phyloP scores from a whole-genome alignment of 345 rosid genomes.

The Bruguiera gymnorhiza region DNA sequence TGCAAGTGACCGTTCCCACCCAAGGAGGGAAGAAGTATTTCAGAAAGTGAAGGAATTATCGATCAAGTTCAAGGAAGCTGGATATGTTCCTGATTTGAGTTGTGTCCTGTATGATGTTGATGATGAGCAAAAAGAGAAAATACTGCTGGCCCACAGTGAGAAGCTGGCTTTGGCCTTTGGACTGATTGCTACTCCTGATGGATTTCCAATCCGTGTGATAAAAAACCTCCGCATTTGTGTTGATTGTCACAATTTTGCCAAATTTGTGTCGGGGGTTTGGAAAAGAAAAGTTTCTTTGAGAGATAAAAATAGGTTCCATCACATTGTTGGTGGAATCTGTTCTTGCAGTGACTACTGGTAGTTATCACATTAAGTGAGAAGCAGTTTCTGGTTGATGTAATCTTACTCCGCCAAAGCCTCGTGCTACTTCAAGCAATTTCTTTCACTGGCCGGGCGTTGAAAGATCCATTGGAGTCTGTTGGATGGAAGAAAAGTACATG shows the following conservation, averaged over 20 bases:
- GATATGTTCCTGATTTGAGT: conserved; percentile 74
- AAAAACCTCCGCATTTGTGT: conserved; percentile 81
- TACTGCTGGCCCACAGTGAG: conserved; percentile 78
- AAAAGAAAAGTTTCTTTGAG: conserved; percentile 57
- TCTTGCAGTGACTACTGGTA: conserved; percentile 91
- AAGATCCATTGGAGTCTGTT: too few species aligned
- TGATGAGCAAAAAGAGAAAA: conserved; percentile 89
- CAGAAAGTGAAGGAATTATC: conserved; percentile 51
- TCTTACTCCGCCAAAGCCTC: too few species aligned
- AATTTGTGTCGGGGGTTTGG: conserved; percentile 56
- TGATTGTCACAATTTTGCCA: conserved; percentile 90
- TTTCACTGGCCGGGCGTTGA: too few species aligned
- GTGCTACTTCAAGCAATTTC: too few species aligned
- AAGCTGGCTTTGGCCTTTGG: conserved; percentile 83
- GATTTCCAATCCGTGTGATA: conserved; percentile 56
- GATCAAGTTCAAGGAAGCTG: conserved; percentile 65
- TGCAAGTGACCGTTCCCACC: conserved; percentile 76
- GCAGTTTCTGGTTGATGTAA: too few species aligned
- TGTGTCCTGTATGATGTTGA: conserved; percentile 82
- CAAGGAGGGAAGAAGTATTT: conserved; percentile 62
- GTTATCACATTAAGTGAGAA: not conserved
- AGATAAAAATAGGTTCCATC: conserved; percentile 79
- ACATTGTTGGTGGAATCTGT: conserved; percentile 54
- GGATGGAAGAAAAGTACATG: too few species aligned
- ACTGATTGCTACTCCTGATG: conserved; percentile 47